Evolutionary conservation across 257 asterid genomes (phyloP).

Genomic region (Fraxinus anomala): DNA sequence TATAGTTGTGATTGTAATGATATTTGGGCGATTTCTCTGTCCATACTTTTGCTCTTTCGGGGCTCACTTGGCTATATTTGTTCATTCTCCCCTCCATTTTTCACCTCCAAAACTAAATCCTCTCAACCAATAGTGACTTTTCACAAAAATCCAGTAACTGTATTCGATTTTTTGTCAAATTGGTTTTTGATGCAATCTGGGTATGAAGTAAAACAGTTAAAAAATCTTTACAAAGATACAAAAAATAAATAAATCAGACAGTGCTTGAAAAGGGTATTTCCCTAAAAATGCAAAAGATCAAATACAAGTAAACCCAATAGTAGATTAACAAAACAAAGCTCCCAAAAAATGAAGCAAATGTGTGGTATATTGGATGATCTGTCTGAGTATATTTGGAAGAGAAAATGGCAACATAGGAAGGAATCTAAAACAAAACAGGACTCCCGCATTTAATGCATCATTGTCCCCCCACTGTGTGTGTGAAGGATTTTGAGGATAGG

Average conservation of each 20-base stretch:
- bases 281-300: neutral
- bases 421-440: neutral
- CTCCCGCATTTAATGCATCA: slow-evolving; percentile 14
- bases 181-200: neutral
- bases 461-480: neutral
- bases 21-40: slow-evolving; percentile 85
- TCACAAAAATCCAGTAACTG: neutral
- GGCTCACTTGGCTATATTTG: slow-evolving; percentile 67
- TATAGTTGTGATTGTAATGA: slow-evolving; percentile 44
- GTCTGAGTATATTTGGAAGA: neutral
- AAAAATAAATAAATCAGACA: neutral
- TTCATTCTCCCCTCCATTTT: slow-evolving; percentile 64
- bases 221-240: neutral
- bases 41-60: slow-evolving; percentile 91
- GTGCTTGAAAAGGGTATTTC: neutral
- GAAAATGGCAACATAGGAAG: slow-evolving; percentile 10
- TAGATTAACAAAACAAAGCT: slow-evolving; percentile 1
- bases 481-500: neutral
- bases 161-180: neutral
- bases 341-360: neutral
- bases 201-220: slow-evolving; percentile 8
- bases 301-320: slow-evolving; percentile 14
- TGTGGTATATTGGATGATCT: neutral
- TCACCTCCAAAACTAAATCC: slow-evolving; percentile 2
- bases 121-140: neutral